Percentiles rank a stretch among this genome's conserved stretches.
Evolutionary conservation across 495 filamentous ascomycete species (phyloP).

Genomic region (Geoglossum glabrum): DNA sequence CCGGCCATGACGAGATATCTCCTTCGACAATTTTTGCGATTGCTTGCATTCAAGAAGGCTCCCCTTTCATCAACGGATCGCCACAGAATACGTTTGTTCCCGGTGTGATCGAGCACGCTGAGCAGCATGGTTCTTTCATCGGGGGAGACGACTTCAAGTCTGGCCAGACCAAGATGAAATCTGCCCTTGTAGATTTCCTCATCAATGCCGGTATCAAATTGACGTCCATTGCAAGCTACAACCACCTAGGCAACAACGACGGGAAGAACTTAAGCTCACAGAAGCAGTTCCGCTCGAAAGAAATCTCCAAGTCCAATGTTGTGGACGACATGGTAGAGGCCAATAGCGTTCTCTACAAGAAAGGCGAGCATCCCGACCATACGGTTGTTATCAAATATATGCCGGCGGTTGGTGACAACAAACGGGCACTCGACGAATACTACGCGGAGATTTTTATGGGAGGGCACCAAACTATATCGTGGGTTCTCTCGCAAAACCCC

Average conservation of each 20-base stretch:
- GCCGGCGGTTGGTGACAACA: constrained; percentile 97
- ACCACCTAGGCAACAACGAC: constrained; percentile 98
- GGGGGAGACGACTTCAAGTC: constrained; percentile 99
- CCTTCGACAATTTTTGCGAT: constrained; percentile 94
- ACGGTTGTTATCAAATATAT: constrained; percentile 53
- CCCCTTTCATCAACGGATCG: constrained; percentile 97
- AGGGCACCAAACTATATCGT: constrained; percentile 90
- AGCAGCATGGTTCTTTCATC: constrained; percentile 73
- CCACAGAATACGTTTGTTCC: constrained; percentile 98
- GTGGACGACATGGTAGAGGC: constrained; percentile 9
- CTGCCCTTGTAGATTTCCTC: constrained; percentile 91
- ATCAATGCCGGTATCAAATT: constrained; percentile 98
- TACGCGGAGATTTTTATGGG: constrained; percentile 99
- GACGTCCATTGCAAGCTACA: constrained; percentile 97
- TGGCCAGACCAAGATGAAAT: constrained; percentile 99
- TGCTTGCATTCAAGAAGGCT: constrained; percentile 71
- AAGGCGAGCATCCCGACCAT: constrained; percentile 36
- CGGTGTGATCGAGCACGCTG: constrained; percentile 76
- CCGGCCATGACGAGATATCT: constrained; percentile 70
- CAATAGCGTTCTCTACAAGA: constrained; percentile 53
- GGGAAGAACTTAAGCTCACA: constrained; percentile 96
- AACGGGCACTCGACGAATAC: constrained; percentile 97
- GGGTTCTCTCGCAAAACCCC: constrained; percentile 11
- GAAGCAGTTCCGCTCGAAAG: constrained; percentile 97
- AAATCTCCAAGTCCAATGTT: constrained; percentile 21